Evolutionary conservation across 164 flowering plant genomes (phyloP).

Genomic region (Dillenia turbinata): DNA sequence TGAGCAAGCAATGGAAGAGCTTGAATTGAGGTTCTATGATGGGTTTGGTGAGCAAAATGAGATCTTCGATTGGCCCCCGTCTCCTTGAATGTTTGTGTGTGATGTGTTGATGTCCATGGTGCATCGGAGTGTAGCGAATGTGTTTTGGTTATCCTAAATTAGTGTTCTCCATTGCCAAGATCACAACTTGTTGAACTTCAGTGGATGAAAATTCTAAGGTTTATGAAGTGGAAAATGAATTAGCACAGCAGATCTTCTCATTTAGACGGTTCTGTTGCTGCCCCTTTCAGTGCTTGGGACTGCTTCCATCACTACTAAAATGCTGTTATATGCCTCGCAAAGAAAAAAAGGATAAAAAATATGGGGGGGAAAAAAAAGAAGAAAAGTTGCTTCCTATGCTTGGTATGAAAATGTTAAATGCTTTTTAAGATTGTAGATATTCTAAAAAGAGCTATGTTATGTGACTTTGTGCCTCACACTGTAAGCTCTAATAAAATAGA

Average conservation of each 20-base stretch:
- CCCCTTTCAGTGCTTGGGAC: background rate
- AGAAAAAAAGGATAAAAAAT: too few species aligned
- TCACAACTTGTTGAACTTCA: too few species aligned
- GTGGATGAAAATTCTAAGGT: too few species aligned
- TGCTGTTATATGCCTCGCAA: background rate
- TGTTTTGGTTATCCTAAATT: too few species aligned
- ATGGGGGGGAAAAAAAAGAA: too few species aligned
- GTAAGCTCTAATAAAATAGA: background rate
- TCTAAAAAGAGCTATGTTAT: conserved; percentile 15
- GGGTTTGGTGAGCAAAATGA: conserved; percentile 27
- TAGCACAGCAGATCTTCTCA: too few species aligned
- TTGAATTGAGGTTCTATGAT: conserved; percentile 46
- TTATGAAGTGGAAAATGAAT: too few species aligned
- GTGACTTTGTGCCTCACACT: conserved; percentile 8
- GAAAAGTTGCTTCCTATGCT: conserved; percentile 5
- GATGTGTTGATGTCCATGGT: conserved; percentile 1
- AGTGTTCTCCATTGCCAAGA: too few species aligned
- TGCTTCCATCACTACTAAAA: background rate
- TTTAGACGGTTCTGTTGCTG: too few species aligned
- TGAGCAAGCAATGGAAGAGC: conserved; percentile 35
- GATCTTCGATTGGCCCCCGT: conserved; percentile 35
- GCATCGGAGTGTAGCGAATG: conserved; percentile 10
- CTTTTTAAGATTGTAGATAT: conserved; percentile 18
- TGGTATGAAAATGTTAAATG: conserved; percentile 16
- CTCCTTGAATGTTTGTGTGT: conserved; percentile 11